phyloP scores from a whole-genome alignment of 805 yeast species.

The Tetrapisispora pingtungensis region DNA sequence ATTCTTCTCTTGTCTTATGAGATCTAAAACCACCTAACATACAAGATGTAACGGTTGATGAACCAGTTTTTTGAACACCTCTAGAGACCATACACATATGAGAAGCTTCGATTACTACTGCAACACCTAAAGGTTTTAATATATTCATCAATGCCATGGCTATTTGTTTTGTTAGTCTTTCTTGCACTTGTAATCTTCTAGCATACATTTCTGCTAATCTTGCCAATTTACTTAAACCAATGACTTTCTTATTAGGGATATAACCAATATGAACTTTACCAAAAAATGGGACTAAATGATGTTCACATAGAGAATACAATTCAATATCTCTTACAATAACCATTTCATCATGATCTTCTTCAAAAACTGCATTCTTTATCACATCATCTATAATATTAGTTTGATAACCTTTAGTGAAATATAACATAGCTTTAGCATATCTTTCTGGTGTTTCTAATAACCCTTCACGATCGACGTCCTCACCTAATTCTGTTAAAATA shows the following conservation, averaged over 20 bases:
- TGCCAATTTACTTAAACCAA: slow-evolving; percentile 89
- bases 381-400: slow-evolving; percentile 80
- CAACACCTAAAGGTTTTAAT: slow-evolving; percentile 91
- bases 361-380: slow-evolving; percentile 89
- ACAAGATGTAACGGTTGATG: slow-evolving; percentile 87
- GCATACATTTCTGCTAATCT: slow-evolving; percentile 95
- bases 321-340: slow-evolving; percentile 94
- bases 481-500: slow-evolving; percentile 78
- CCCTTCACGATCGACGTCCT: slow-evolving; percentile 83
- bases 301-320: slow-evolving; percentile 88
- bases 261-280: slow-evolving; percentile 98
- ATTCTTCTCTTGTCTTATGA: slow-evolving; percentile 94
- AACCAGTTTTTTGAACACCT: slow-evolving; percentile 93
- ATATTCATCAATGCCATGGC: slow-evolving; percentile 93
- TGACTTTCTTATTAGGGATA: slow-evolving; percentile 86
- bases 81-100: slow-evolving; percentile 99
- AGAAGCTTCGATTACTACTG: slow-evolving; percentile 94
- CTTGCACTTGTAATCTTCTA: slow-evolving; percentile 95
- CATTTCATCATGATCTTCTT: slow-evolving; percentile 98
- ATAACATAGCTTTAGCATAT: slow-evolving; percentile 93
- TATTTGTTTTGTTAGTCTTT: slow-evolving; percentile 89
- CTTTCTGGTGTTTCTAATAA: slow-evolving; percentile 89
- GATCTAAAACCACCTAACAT: slow-evolving; percentile 96
- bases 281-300: slow-evolving; percentile 92
- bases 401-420: slow-evolving; percentile 92